Conservation (phyloP, 2,329 filamentous ascomycete genomes). For the Hirsutella minnesotensis region DNA sequence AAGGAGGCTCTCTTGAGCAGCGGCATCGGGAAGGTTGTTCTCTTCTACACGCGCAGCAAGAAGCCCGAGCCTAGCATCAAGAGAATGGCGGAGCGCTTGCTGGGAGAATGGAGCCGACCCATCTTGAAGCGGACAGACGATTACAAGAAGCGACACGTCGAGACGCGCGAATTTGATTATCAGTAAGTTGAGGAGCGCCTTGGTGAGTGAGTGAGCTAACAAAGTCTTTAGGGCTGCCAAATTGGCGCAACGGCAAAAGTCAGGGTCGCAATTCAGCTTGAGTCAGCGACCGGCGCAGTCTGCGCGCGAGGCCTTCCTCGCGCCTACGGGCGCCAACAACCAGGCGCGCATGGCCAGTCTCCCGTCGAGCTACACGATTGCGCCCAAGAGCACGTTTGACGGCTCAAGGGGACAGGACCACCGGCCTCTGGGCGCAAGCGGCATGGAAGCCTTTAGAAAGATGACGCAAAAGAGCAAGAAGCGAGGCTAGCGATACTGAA, state of each 20-base stretch:
- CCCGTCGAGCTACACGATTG: conserved; percentile 46
- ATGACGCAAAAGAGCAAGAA: conserved; percentile 55
- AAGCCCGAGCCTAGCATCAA: conserved; percentile 82
- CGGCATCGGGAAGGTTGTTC: conserved; percentile 88
- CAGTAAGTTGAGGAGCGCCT: conserved; percentile 31
- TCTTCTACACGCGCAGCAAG: conserved; percentile 95
- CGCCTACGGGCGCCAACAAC: conserved; percentile 41
- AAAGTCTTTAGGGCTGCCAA: conserved; percentile 37
- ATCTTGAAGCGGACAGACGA: conserved; percentile 91
- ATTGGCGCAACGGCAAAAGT: conserved; percentile 35
- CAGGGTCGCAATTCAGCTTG: conserved; percentile 36
- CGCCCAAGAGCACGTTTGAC: conserved; percentile 50
- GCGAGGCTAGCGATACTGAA: conserved; percentile 13
- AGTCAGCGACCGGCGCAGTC: conserved; percentile 35
- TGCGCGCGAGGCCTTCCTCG: conserved; percentile 37
- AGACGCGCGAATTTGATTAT: conserved; percentile 52
- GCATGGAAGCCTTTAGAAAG: conserved; percentile 52
- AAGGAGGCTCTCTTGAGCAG: conserved; percentile 85
- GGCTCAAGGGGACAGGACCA: conserved; percentile 37
- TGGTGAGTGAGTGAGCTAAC: conserved; percentile 3
- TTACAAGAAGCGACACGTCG: conserved; percentile 71
- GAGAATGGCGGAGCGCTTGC: conserved; percentile 80
- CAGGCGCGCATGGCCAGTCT: conserved; percentile 43
- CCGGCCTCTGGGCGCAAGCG: conserved; percentile 49
- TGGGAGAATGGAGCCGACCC: conserved; percentile 90